These are phyloP conservation scores for Fraxinus xanthoxyloides DNA, from an alignment of 305 asterid species.

Conservation along the genomic window DNA sequence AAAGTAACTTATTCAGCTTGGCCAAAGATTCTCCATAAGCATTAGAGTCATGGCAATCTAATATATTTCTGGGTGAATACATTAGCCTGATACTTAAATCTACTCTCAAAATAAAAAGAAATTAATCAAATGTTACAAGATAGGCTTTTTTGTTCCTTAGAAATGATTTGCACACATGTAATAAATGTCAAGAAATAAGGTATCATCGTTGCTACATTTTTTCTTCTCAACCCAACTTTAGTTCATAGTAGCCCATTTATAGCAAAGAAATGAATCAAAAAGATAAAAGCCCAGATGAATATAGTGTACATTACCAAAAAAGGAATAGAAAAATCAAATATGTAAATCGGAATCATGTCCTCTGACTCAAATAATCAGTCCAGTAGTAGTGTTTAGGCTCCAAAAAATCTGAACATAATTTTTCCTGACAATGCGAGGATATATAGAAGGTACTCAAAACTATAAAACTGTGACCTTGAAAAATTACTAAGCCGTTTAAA, in stretches of 20 bases:
- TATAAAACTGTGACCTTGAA: neutral
- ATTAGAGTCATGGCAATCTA: neutral
- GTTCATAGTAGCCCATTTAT: neutral
- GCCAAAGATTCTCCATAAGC: neutral
- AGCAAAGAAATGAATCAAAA: neutral
- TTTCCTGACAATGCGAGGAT: neutral
- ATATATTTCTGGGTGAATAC: neutral
- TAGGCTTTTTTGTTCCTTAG: neutral
- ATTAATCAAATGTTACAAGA: neutral
- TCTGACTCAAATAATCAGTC: neutral
- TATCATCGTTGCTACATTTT: neutral
- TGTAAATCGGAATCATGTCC: neutral
- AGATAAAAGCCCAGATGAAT: neutral
- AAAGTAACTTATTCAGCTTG: neutral
- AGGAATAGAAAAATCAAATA: neutral
- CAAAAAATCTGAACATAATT: neutral
- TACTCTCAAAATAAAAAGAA: neutral
- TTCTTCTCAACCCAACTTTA: neutral
- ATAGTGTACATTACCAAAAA: neutral
- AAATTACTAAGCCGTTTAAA: neutral
- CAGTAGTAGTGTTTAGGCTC: neutral
- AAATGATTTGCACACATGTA: neutral
- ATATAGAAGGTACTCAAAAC: neutral
- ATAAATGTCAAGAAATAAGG: neutral
- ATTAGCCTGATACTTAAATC: neutral